Evolutionary conservation across 768 basidiomycete genomes (phyloP).

Genomic region (Ephemerocybe angulata): DNA sequence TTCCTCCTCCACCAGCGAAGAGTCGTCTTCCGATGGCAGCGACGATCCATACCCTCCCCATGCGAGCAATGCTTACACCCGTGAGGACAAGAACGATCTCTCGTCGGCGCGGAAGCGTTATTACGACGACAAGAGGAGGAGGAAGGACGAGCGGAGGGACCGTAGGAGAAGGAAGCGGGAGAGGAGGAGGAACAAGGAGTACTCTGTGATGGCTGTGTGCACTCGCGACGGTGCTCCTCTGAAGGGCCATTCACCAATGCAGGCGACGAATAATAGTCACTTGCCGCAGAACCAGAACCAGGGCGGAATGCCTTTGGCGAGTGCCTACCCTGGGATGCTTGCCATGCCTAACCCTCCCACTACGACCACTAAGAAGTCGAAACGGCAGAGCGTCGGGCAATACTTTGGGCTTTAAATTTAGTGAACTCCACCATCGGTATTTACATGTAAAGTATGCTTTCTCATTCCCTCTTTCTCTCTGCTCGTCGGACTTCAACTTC

Average conservation of each 20-base stretch:
- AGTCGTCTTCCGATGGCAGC: constrained; percentile 11
- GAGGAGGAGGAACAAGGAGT: constrained; percentile 58
- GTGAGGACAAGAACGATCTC: constrained; percentile 14
- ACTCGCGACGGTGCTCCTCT: constrained; percentile 24
- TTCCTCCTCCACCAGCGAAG: constrained; percentile 19
- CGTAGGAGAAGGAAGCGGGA: constrained; percentile 57
- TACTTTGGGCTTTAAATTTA: too few relatives aligned
- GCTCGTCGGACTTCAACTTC: too few relatives aligned
- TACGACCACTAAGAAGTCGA: too few relatives aligned
- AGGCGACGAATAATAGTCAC: background rate
- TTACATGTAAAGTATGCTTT: too few relatives aligned
- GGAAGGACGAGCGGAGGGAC: constrained; percentile 53
- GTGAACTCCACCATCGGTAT: too few relatives aligned
- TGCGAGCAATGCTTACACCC: background rate
- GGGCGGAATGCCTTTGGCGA: background rate
- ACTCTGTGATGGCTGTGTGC: constrained; percentile 60
- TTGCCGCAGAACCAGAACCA: background rate
- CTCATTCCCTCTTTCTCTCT: too few relatives aligned
- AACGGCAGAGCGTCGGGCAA: too few relatives aligned
- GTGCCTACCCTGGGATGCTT: constrained; percentile 1
- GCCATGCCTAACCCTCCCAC: too few relatives aligned
- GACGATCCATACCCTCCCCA: constrained; percentile 7
- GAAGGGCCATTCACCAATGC: too few relatives aligned
- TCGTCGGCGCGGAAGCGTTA: constrained; percentile 50
- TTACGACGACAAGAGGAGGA: constrained; percentile 49